A percentile compares a stretch with the other conserved stretches of the same genome.
phyloP scores from a whole-genome alignment of 164 flowering plant species.

The Dillenia suffruticosa region DNA sequence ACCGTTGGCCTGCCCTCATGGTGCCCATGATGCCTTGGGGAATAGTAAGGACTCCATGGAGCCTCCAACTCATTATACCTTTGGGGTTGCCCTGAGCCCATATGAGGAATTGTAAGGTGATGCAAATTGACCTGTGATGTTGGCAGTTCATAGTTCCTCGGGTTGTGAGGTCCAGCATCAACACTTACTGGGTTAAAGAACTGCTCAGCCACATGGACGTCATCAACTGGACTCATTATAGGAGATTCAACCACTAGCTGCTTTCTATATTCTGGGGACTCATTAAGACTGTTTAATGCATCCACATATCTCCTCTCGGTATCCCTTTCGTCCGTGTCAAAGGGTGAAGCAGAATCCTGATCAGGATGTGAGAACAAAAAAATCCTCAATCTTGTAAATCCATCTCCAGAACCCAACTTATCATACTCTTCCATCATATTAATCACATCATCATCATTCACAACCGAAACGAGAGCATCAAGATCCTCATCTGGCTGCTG shows the following conservation, averaged over 20 bases:
- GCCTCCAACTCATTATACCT: slow-evolving; percentile 73
- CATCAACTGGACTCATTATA: slow-evolving; percentile 33
- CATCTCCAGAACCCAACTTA: slow-evolving; percentile 78
- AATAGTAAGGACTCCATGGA: slow-evolving; percentile 91
- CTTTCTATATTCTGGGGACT: slow-evolving; percentile 47
- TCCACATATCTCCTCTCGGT: slow-evolving; percentile 91
- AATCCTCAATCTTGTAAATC: slow-evolving; percentile 77
- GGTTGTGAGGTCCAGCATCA: slow-evolving; percentile 46
- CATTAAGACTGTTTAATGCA: slow-evolving; percentile 82
- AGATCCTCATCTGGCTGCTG: slow-evolving; percentile 99
- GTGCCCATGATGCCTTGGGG: slow-evolving; percentile 69
- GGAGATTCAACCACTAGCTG: slow-evolving; percentile 41
- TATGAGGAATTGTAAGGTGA: slow-evolving; percentile 50
- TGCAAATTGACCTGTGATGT: slow-evolving; percentile 45
- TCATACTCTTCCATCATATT: slow-evolving; percentile 99
- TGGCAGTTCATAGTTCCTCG: slow-evolving; percentile 48
- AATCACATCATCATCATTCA: slow-evolving; percentile 90
- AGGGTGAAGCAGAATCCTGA: slow-evolving; percentile 53
- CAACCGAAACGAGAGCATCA: slow-evolving; percentile 95
- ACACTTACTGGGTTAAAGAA: slow-evolving; percentile 39
- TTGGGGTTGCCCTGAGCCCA: slow-evolving; percentile 48
- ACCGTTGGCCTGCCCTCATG: slow-evolving; percentile 46
- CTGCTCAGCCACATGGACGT: slow-evolving; percentile 42
- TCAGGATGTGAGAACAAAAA: slow-evolving; percentile 71
- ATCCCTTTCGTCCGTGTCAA: slow-evolving; percentile 75